phyloP scores from a whole-genome alignment of 352 stramenopile genomes.

The Globisporangium nodosum region DNA sequence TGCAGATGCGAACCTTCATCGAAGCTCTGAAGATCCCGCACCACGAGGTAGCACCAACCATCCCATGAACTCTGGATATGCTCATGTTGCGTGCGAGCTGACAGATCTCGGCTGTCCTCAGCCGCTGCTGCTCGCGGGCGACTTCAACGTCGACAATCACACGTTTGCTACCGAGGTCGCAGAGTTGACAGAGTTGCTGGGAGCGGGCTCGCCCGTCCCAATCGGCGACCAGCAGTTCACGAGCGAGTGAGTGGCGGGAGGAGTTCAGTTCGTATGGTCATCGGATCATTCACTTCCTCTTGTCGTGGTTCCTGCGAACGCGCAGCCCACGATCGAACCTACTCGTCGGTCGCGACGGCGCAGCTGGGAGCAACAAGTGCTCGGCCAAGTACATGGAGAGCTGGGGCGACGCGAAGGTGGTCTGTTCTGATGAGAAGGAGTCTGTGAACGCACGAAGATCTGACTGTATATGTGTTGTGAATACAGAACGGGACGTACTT shows the following conservation, averaged over 20 bases:
- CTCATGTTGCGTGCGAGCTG: not conserved
- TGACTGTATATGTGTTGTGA: not conserved
- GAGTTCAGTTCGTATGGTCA: not conserved
- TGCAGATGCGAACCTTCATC: slow-evolving; percentile 58
- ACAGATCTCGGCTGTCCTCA: slow-evolving; percentile 11
- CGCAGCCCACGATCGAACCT: slow-evolving; percentile 68
- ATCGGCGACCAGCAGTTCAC: slow-evolving; percentile 63
- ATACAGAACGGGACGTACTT: slow-evolving; percentile 47
- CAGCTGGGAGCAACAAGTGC: slow-evolving; percentile 72
- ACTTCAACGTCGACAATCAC: slow-evolving; percentile 85
- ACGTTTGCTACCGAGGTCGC: slow-evolving; percentile 67
- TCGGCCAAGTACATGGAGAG: slow-evolving; percentile 55
- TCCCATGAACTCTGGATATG: too few species aligned
- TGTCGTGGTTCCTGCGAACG: not conserved
- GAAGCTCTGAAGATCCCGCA: slow-evolving; percentile 53
- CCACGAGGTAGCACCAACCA: slow-evolving; percentile 41
- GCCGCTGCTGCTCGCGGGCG: slow-evolving; percentile 73
- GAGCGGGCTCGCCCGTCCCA: slow-evolving; percentile 33
- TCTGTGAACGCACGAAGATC: not conserved
- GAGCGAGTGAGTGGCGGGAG: slow-evolving; percentile 47
- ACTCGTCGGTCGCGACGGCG: slow-evolving; percentile 73
- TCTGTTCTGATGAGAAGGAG: not conserved
- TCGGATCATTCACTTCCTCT: not conserved
- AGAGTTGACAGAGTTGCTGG: slow-evolving; percentile 50
- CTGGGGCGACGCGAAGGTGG: slow-evolving; percentile 56